Evolutionary conservation across 352 stramenopile species (phyloP), one percentile per base, ranked within the genome.

Genomic region (Globisporangium spinosum): DNA sequence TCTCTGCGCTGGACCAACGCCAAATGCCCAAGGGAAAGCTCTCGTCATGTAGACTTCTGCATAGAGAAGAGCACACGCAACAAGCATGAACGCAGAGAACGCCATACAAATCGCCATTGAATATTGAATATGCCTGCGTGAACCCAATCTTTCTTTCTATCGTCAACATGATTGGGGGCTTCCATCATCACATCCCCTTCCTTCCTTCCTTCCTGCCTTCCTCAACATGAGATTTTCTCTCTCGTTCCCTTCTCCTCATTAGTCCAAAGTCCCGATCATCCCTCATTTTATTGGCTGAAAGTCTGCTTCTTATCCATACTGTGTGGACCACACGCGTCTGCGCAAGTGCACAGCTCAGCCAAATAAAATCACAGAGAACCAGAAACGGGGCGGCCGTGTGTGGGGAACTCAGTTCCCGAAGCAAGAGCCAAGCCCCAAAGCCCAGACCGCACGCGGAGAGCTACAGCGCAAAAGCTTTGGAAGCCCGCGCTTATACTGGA

Each of bases 361-460:
- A 32, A 60, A 34, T 60, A 64, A 27, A 64, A 29, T 25, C 17
- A 51, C 13, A 53, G 27, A 15, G 51, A 51, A 49, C 61, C 47
- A 67, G 61, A 67, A 67, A 67, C 47, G 27, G 51, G 61, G 51
- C 51, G 27, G 40, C 35, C 29, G 38, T 17, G 35, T 43, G 38
- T 49, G 40, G 40, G 27, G 61, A 67, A 67, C 34, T 67, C 51
- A 64, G 58, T 56, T 60, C 55, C 17, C 55, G 9, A 60, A 60
- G 29, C 17, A 25, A 27, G 22, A 22, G 43, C 43, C 43, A 35
- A 22, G 43, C 43, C 43, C 40, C 43, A 51, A 51, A 23, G 17
- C 43, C 43, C 43, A 51, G 5, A 51, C 43, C 17, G 43, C 43
- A 22, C 17, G 43, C 43, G 17, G 43, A 51, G 10, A 51, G 43